Evolutionary conservation across 129 eudicot species (phyloP), one percentile per base, ranked within the genome.

Genomic region (Mikania micrantha): DNA sequence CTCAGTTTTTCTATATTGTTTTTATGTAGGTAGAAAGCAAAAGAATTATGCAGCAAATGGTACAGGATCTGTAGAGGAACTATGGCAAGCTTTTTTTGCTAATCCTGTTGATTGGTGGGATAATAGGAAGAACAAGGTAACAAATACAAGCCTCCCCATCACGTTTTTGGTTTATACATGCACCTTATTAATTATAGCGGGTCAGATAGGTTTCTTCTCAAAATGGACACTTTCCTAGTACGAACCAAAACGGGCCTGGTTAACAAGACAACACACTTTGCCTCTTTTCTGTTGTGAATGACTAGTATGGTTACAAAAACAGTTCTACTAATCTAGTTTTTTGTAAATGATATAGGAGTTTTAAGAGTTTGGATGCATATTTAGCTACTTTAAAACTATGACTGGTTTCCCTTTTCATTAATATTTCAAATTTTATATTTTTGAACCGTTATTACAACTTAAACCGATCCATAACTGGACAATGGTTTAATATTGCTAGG

Each of bases 81-180:
- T 93, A 56, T 93, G 99, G 99, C 99, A 93, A 81, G 99, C 99
- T 13, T 93, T 82, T 81, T 93, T 93, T 68, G 96, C 95, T 52
- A 89, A 93, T 83, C 99, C 99, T 50, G 19, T 13, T 7, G 97
- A 93, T 22, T 89, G 99, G 99, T 93, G 99, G 96, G 96, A 93
- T 76, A 93, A 93, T 73, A 75, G 99, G 79, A 89, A 77, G 69
- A 81, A 86, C 79, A 93, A 93, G 99, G 99, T 93, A 56, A 88
- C 32, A 1, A 7, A 56, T 21, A 27, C 21, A 25, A 9, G 41
- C 61, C 57, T 54, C 41, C 25, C 42, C 40, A 5, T 69, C 59
- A 44, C 21, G 11, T 41, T 11, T 40, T 57, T 71, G 45, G 45
- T 27, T 44, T 57, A 11, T 57, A 39, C 31, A 72, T 9, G 11